phyloP scores from a whole-genome alignment of 2,329 filamentous ascomycete genomes.

The Talaromyces marneffei region DNA sequence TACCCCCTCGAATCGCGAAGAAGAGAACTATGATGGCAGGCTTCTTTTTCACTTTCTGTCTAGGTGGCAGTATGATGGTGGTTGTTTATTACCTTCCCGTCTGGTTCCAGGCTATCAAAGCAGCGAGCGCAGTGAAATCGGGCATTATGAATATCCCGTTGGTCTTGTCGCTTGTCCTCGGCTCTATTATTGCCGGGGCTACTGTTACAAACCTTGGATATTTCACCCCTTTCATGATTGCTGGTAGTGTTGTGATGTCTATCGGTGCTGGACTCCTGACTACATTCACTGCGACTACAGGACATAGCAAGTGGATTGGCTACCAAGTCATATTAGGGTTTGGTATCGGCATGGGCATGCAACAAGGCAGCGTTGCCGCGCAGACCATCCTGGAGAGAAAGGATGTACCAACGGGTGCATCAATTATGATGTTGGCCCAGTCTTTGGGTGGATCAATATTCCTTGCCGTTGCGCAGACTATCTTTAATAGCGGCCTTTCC shows the following conservation, averaged over 20 bases:
- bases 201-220: slow-evolving; percentile 31
- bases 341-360: slow-evolving; percentile 33
- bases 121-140: slow-evolving; percentile 28
- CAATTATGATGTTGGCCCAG: slow-evolving; percentile 33
- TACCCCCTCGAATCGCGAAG: slow-evolving; percentile 41
- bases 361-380: slow-evolving; percentile 31
- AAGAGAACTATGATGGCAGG: slow-evolving; percentile 41
- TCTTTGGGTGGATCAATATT: slow-evolving; percentile 35
- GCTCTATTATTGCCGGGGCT: slow-evolving; percentile 25
- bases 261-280: slow-evolving; percentile 34
- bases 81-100: slow-evolving; percentile 46
- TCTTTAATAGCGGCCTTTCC: slow-evolving; percentile 34
- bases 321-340: slow-evolving; percentile 35
- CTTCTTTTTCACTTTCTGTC: slow-evolving; percentile 37
- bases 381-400: slow-evolving; percentile 29
- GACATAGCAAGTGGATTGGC: slow-evolving; percentile 33
- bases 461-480: slow-evolving; percentile 33
- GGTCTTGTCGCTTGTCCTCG: slow-evolving; percentile 30
- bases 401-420: slow-evolving; percentile 33
- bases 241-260: slow-evolving; percentile 27
- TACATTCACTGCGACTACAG: slow-evolving; percentile 29
- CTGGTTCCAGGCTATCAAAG: slow-evolving; percentile 40
- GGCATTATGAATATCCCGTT: slow-evolving; percentile 36
- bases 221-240: slow-evolving; percentile 37
- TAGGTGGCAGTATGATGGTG: slow-evolving; percentile 41